phyloP scores from a whole-genome alignment of 2,329 filamentous ascomycete genomes.

The Aspergillus tamarii region DNA sequence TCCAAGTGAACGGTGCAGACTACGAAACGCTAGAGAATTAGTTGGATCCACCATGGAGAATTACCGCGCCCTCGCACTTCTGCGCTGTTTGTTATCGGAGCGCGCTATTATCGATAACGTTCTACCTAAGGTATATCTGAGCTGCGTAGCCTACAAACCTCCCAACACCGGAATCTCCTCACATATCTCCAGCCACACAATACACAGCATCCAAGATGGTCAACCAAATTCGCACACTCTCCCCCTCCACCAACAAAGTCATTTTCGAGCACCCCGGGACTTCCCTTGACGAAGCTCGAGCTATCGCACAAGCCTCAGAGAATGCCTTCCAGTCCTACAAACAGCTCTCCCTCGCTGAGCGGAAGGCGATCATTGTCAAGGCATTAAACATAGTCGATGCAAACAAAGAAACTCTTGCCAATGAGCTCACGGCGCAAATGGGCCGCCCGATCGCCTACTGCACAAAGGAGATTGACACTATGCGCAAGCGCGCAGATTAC shows the following conservation, averaged over 20 bases:
- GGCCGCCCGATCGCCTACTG: conserved; percentile 85
- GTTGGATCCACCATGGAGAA: background rate
- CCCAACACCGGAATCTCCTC: background rate
- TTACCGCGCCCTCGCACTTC: background rate
- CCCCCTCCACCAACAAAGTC: conserved; percentile 81
- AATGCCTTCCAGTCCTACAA: conserved; percentile 57
- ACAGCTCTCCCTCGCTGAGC: conserved; percentile 69
- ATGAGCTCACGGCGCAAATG: conserved; percentile 88
- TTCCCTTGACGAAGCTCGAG: conserved; percentile 34
- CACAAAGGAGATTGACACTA: conserved; percentile 78
- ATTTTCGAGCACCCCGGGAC: conserved; percentile 77
- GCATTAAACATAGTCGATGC: conserved; percentile 71
- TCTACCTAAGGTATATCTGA: background rate
- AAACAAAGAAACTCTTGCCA: conserved; percentile 74
- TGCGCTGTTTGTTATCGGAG: background rate
- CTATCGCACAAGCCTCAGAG: conserved; percentile 30
- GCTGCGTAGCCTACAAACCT: background rate
- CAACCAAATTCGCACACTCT: conserved; percentile 66
- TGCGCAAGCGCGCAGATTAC: conserved; percentile 79
- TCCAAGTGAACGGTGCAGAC: background rate
- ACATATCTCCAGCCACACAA: background rate
- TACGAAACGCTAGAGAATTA: background rate
- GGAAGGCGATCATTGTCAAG: conserved; percentile 79
- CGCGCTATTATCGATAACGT: background rate
- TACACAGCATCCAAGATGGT: conserved; percentile 21